Evolutionary conservation across 129 eudicot species (phyloP), one percentile per base, ranked within the genome.

Genomic region (Artemisia annua): DNA sequence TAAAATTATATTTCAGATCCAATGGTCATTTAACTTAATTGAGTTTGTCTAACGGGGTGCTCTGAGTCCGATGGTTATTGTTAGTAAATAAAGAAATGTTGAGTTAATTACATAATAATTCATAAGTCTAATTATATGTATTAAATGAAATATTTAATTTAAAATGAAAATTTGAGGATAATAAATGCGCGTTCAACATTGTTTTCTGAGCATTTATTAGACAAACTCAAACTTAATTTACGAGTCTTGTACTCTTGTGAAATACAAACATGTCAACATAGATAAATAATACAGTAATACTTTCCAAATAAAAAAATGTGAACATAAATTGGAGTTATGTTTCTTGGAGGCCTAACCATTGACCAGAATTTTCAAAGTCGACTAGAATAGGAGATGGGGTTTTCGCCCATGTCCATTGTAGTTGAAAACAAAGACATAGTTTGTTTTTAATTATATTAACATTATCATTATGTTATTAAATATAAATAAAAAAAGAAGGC

Each of bases 301-400:
- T 4, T 30, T 11, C 2, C 11, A 26, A 11, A 30, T 1, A 15
- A 8, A 48, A 48, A 3, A 26, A 72, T 48, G 70, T 61, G 32
- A 48, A 63, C 50, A 28, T n/a, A 50, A 72, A 3, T 62, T 62
- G 35, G 39, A 51, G 11, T 16, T 52, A 51, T 74, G 72, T 52
- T 55, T 55, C 65, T 74, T 63, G 66, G 28, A 75, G 54, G 67
- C 72, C 61, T 16, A 73, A 72, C 48, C 69, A 73, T 62, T 62
- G 78, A 73, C 78, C 39, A 28, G 14, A 49, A 7, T 2, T 61
- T 73, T 73, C 70, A 73, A 62, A 73, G 78, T 73, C 66, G 55
- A 65, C 56, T 66, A 64, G 53, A 63, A 53, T 30, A 46, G 44
- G 16, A 48, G n/a, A 54, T 8, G 24, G 52, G 56, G 67, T 66